Percentiles rank a stretch among this genome's conserved stretches.
Evolutionary conservation across 345 rosid genomes (phyloP).

Genomic region (Bruguiera sexangula): DNA sequence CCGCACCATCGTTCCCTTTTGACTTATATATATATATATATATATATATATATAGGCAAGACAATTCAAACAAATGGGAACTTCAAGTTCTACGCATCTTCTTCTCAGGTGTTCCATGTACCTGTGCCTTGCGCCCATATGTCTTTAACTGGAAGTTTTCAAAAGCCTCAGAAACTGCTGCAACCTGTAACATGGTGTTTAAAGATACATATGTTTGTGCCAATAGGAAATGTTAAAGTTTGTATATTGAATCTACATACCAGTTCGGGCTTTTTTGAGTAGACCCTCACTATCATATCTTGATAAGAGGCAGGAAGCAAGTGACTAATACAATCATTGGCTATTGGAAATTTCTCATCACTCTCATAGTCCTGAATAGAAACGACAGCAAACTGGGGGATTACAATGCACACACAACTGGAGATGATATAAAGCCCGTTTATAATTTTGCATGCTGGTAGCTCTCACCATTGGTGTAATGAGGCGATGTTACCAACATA

Average conservation of each 20-base stretch:
- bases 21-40: neutral
- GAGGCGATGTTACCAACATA: neutral
- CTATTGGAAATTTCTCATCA: constrained; percentile 63
- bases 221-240: neutral
- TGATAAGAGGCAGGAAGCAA: constrained; percentile 77
- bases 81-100: constrained; percentile 63
- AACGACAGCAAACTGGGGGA: neutral
- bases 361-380: constrained; percentile 76
- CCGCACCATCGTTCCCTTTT: neutral
- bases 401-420: no score
- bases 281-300: constrained; percentile 93
- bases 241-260: constrained; percentile 32
- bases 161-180: constrained; percentile 75
- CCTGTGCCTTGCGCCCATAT: constrained; percentile 85
- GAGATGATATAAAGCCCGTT: neutral
- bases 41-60: neutral
- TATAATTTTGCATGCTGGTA: neutral
- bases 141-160: constrained; percentile 86
- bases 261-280: constrained; percentile 82
- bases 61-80: neutral
- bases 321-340: constrained; percentile 76
- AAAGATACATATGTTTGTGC: constrained; percentile 6
- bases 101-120: constrained; percentile 83
- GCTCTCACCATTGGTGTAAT: neutral
- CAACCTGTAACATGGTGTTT: constrained; percentile 51